A percentile compares a stretch with the other conserved stretches of the same genome.
Evolutionary conservation across 441 rosid genomes (phyloP).

Genomic region (Erodium trifolium): DNA sequence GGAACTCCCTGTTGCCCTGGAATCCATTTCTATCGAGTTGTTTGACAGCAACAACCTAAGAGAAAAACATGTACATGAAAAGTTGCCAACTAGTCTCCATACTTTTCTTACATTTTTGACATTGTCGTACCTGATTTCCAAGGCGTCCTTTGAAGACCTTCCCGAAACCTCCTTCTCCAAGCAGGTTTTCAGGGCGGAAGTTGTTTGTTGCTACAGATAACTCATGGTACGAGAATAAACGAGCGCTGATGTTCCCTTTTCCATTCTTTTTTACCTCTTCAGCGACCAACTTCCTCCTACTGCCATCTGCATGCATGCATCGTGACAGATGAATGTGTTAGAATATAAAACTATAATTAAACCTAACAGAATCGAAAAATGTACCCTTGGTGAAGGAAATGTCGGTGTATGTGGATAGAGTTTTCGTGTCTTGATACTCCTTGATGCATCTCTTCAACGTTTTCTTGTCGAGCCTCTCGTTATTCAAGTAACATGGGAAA

Average conservation of each 20-base stretch:
- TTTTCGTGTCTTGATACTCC: slow-evolving; percentile 44
- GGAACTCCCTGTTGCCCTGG: slow-evolving; percentile 92
- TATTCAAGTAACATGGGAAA: slow-evolving; percentile 51
- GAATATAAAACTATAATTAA: too few relatives aligned
- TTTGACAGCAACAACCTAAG: slow-evolving; percentile 79
- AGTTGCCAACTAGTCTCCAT: not conserved
- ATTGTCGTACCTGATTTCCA: slow-evolving; percentile 37
- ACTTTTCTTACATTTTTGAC: too few relatives aligned
- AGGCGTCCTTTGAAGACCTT: slow-evolving; percentile 74
- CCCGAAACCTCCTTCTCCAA: slow-evolving; percentile 98
- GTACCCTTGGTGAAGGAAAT: slow-evolving; percentile 72
- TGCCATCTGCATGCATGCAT: slow-evolving; percentile 38
- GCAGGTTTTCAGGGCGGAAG: slow-evolving; percentile 51
- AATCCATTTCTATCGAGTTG: slow-evolving; percentile 89
- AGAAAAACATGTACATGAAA: not conserved
- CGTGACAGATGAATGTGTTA: too few relatives aligned
- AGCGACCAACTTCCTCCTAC: slow-evolving; percentile 60
- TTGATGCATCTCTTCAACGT: slow-evolving; percentile 51
- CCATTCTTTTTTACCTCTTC: slow-evolving; percentile 60
- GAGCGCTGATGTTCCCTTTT: slow-evolving; percentile 57
- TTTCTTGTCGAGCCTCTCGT: slow-evolving; percentile 34
- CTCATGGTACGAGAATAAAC: slow-evolving; percentile 54
- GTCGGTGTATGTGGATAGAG: slow-evolving; percentile 51
- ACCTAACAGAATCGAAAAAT: too few relatives aligned
- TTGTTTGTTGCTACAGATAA: slow-evolving; percentile 55